These are phyloP conservation scores for Aspergillus campestris DNA, from an alignment of 495 filamentous ascomycete genomes.

Conservation along the genomic window DNA sequence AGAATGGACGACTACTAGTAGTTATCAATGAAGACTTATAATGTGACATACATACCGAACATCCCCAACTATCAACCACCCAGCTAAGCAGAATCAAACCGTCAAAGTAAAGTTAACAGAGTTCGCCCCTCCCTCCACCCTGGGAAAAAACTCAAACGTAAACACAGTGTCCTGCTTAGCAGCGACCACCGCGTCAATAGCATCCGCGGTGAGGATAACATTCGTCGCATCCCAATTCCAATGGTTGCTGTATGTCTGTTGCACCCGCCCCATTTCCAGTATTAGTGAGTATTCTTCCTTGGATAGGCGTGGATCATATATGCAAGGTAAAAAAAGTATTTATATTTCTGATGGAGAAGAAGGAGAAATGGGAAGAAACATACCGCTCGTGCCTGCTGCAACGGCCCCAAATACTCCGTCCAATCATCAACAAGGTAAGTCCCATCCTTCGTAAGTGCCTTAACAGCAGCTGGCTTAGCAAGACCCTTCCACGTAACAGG, in stretches of 20 bases:
- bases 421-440: constrained; percentile 47
- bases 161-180: constrained; percentile 38
- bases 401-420: constrained; percentile 45
- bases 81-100: constrained; percentile 16
- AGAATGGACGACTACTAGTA: neutral
- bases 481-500: constrained; percentile 47
- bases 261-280: no score
- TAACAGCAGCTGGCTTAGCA: constrained; percentile 39
- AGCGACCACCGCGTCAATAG: constrained; percentile 37
- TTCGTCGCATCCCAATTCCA: constrained; percentile 40
- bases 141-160: constrained; percentile 46
- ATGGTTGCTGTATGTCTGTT: constrained; percentile 37
- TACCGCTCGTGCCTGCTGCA: constrained; percentile 44
- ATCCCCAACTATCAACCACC: neutral
- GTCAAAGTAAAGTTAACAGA: constrained; percentile 39
- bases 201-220: constrained; percentile 35
- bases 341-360: neutral
- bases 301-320: no score
- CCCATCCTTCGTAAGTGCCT: constrained; percentile 42
- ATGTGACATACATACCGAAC: neutral
- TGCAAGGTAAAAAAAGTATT: no score
- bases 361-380: constrained; percentile 6
- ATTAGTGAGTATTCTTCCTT: no score
- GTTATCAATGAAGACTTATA: no score
- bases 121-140: constrained; percentile 30